Base-by-base conservation (phyloP, 148 eudicot genomes). In the Polygonum aviculare region DNA sequence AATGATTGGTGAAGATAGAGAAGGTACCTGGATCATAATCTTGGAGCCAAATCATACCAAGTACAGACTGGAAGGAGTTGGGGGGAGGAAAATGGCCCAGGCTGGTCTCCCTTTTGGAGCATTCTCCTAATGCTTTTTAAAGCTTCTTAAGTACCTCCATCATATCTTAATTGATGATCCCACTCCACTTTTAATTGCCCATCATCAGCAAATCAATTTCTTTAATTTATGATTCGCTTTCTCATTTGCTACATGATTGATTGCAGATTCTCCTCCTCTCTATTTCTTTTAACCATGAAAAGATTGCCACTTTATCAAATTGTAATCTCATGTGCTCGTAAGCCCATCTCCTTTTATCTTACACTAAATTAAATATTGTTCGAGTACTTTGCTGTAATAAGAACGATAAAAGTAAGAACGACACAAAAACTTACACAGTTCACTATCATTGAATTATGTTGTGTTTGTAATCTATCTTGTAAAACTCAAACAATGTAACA, bases 11-110 rank as follows among this genome's bases (percentile, higher is more conserved):
- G 36, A 55, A 55, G 60, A 55, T 5, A 55, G 26, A 22, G 4
- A 26, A 7, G 11, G 2, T 19, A 26, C 31, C 31, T 26, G 31
- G 31, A 26, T 26, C 16, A 12, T 49, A 49, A 49, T 49, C 52
- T 49, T 51, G 67, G 26, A n/a, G 67, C 67, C 9, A 59, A 59
- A 59, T 59, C 67, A 59, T 59, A 22, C 14, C 6, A 59, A 59
- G 35, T 59, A 59, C 67, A 59, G 67, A 59, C 67, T 59, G 35
- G 33, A 21, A 9, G 67, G 67, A 59, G 67, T 59, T 59, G 67
- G 36, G 67, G 22, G 67, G 7, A 59, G 2, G 35, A 10, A 59
- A 57, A 59, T 59, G 67, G 67, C 26, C 62, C 62, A 55, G 26
- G 21, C 62, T 55, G 67, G 21, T 59, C 67, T 59, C 12, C 36